Evolutionary conservation across 208 protist species (phyloP), one percentile per base, ranked within the genome.

Genomic region (Crithidia expoeki): DNA sequence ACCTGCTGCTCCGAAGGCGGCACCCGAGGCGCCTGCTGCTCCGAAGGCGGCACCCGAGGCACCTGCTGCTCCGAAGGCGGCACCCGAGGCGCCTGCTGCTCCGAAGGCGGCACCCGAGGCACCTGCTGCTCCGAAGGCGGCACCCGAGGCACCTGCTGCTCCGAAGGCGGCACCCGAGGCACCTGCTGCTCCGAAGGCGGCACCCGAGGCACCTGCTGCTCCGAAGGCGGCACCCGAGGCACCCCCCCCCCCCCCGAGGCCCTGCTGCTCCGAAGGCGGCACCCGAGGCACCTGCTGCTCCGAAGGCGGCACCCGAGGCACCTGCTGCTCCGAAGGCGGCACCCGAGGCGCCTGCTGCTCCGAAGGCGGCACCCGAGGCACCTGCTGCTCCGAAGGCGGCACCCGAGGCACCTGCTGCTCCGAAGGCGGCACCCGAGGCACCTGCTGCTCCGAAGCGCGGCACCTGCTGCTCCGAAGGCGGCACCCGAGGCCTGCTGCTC

Each of bases 141-240:
- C 14, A n/a, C 17, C 74, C 21, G 52, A 1, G 2, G 52, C 67
- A 75, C 74, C 63, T n/a, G 56, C 12, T 21, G 50, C 78, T 46
- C 34, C 59, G n/a, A 34, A 33, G 61, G 33, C 73, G 4, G 12
- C 52, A 33, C 52, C 30, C 38, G 17, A 51, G 33, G 38, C 69
- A 61, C 62, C 64, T 16, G 52, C 51, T n/a, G 36, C 52, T 34
- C 47, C 67, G 55, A 53, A 25, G 49, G 42, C 57, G 25, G 50
- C 66, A 23, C 56, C 42, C 6, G 52, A 71, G 30, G 55, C 65
- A 30, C 44, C 47, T 16, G 66, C 72, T 4, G 36, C 65, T 62
- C 60, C 76, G 21, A 64, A 36, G 55, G 53, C 74, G 44, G 36
- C 78, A 30, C 46, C 51, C 19, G 21, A 72, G 40, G 40, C 78